Evolutionary conservation across 345 rosid genomes (phyloP).

Genomic region (Clarkia xantiana): DNA sequence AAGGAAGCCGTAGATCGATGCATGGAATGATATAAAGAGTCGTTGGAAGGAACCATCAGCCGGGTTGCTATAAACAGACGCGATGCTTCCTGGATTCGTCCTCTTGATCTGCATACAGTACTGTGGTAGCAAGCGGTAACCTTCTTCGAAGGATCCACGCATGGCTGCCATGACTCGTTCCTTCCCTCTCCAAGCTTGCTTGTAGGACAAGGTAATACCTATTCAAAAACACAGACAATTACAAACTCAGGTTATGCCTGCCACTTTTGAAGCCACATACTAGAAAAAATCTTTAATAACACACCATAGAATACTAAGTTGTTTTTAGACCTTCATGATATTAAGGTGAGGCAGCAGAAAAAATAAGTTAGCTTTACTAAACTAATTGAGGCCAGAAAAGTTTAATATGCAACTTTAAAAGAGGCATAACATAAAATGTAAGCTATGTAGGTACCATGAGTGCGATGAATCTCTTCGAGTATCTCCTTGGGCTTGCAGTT

Average conservation of each 20-base stretch:
- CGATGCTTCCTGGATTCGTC: constrained; percentile 84
- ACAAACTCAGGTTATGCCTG: no score
- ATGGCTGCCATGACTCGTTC: constrained; percentile 93
- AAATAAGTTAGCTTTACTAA: no score
- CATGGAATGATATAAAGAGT: constrained; percentile 92
- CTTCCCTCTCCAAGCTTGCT: constrained; percentile 99
- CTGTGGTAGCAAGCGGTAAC: constrained; percentile 82
- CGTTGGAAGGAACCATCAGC: constrained; percentile 78
- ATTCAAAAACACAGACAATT: no score
- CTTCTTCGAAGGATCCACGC: constrained; percentile 99
- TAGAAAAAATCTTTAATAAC: no score
- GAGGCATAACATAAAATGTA: no score
- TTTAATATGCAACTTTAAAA: no score
- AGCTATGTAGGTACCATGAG: constrained; percentile 32
- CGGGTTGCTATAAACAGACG: constrained; percentile 71
- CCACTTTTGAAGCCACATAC: no score
- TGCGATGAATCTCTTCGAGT: constrained; percentile 90
- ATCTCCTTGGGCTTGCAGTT: constrained; percentile 95
- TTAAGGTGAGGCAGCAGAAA: no score
- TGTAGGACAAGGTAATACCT: constrained; percentile 67
- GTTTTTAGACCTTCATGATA: no score
- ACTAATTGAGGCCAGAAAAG: no score
- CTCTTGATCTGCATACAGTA: constrained; percentile 87
- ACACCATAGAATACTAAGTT: no score
- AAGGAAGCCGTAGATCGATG: constrained; percentile 87